Evolutionary conservation across 345 rosid genomes (phyloP).

Genomic region (Brassica juncea): DNA sequence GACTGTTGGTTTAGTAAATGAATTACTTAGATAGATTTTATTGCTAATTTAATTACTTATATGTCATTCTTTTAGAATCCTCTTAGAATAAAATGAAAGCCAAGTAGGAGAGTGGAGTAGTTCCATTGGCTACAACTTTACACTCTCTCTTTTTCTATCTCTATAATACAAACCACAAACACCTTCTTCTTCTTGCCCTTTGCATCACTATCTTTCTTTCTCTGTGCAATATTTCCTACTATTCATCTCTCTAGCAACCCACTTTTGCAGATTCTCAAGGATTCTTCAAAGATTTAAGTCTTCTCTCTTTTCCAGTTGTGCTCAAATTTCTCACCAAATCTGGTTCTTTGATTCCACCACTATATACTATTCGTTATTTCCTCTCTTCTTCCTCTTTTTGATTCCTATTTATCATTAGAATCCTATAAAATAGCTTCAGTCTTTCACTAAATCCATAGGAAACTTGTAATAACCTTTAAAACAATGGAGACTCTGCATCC

Average conservation of each 20-base stretch:
- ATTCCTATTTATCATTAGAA: slow-evolving; percentile 25
- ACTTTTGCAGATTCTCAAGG: slow-evolving; percentile 30
- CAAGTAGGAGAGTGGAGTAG: slow-evolving; percentile 43
- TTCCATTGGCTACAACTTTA: slow-evolving; percentile 33
- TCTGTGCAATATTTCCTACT: slow-evolving; percentile 17
- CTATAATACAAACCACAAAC: slow-evolving; percentile 34
- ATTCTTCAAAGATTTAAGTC: slow-evolving; percentile 25
- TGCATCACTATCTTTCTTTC: slow-evolving; percentile 13
- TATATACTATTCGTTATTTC: neutral
- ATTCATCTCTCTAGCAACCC: slow-evolving; percentile 12
- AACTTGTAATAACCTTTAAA: neutral
- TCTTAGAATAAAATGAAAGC: slow-evolving; percentile 32
- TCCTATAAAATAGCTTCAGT: slow-evolving; percentile 21
- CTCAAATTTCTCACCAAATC: slow-evolving; percentile 21
- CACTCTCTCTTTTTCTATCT: neutral
- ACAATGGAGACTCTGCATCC: slow-evolving; percentile 54
- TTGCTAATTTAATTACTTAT: slow-evolving; percentile 1
- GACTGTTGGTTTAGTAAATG: slow-evolving; percentile 4
- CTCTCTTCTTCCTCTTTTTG: neutral
- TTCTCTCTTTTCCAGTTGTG: neutral
- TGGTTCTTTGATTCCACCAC: slow-evolving; percentile 36
- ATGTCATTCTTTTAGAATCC: slow-evolving; percentile 17
- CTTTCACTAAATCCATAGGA: neutral
- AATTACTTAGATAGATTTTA: neutral
- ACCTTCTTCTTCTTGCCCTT: slow-evolving; percentile 30